These are phyloP conservation scores for Fusarium proliferatum DNA, from an alignment of 2,329 filamentous ascomycete genomes.

Conservation along the genomic window DNA sequence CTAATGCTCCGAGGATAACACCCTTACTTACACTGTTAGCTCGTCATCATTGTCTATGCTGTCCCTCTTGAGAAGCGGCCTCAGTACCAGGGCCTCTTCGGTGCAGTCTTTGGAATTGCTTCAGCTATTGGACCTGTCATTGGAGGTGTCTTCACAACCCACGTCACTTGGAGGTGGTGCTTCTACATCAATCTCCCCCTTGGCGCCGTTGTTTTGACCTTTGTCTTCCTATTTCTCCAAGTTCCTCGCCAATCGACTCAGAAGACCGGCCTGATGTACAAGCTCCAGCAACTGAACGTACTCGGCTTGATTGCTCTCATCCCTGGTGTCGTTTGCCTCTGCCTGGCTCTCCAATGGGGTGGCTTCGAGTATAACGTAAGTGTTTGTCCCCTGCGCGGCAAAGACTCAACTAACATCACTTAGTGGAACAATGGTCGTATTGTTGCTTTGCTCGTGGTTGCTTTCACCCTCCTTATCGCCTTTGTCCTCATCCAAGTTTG, in stretches of 20 bases:
- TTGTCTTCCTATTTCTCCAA: constrained; percentile 41
- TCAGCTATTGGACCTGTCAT: constrained; percentile 42
- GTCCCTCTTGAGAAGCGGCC: constrained; percentile 54
- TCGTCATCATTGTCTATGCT: constrained; percentile 39
- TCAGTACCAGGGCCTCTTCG: constrained; percentile 46
- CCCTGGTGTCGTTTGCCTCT: constrained; percentile 59
- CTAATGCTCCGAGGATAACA: background rate
- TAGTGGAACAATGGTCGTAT: constrained; percentile 2
- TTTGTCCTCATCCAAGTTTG: constrained; percentile 55
- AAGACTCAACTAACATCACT: background rate
- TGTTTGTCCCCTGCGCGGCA: background rate
- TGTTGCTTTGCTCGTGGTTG: constrained; percentile 52
- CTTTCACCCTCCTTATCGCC: constrained; percentile 51
- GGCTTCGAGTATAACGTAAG: constrained; percentile 3
- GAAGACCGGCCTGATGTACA: constrained; percentile 25
- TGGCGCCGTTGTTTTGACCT: constrained; percentile 46
- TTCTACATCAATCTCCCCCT: constrained; percentile 53
- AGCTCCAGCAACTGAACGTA: constrained; percentile 33
- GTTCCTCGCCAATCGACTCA: constrained; percentile 19
- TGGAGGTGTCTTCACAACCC: constrained; percentile 45
- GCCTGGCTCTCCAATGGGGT: constrained; percentile 62
- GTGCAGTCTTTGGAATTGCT: constrained; percentile 56
- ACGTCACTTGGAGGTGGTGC: constrained; percentile 51
- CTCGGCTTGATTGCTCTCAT: constrained; percentile 63
- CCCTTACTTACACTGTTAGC: background rate